Base-by-base conservation (phyloP, 2,329 filamentous ascomycete species). In the Byssochlamys sp. region DNA sequence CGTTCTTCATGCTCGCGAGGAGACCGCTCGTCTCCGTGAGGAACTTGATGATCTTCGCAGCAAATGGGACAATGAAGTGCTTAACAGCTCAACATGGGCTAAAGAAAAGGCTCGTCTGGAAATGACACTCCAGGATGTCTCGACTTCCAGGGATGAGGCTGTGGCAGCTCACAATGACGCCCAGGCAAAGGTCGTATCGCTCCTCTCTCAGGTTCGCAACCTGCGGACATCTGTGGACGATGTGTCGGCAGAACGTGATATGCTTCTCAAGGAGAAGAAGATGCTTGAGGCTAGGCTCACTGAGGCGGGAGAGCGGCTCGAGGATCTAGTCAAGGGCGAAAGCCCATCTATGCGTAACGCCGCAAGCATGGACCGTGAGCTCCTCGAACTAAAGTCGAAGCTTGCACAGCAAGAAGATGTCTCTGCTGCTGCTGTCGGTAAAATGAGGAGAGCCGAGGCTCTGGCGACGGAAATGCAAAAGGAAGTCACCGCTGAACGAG, bases 51-150 rank as follows among this genome's bases (percentile, higher is more conserved):
- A 96, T 66, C 81, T 97, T 58, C 86, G 94, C 63, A 91, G 87
- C 65, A 97, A 97, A 76, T 97, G 94, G 92, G 94, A 99, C 67
- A 90, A 97, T 66, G 92, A 99, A 75, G 90, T 97, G 10, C 84
- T 97, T 65, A 97, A 97, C 76, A 95, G 90, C 73, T 95, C 91
- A 14, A 96, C 92, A 0, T 97, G 94, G 91, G 91, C 91, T 11
- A 99, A 99, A 77, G 92, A 99, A 76, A 97, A 97, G 79, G 83
- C 90, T 14, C 87, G 92, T 14, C 81, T 99, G 48, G 92, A 97
- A 71, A 85, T 91, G 59, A 95, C 91, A 4, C 80, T 99, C 56
- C 86, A 92, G 54, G 91, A 96, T 70, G 83, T 97, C 31, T 88
- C 89, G 10, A 86, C 89, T 53, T 95, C 91, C n/a, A 86, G 92